Base-by-base conservation (phyloP, 371 early-diverging fungal genomes). In the Mortierella sp. region DNA sequence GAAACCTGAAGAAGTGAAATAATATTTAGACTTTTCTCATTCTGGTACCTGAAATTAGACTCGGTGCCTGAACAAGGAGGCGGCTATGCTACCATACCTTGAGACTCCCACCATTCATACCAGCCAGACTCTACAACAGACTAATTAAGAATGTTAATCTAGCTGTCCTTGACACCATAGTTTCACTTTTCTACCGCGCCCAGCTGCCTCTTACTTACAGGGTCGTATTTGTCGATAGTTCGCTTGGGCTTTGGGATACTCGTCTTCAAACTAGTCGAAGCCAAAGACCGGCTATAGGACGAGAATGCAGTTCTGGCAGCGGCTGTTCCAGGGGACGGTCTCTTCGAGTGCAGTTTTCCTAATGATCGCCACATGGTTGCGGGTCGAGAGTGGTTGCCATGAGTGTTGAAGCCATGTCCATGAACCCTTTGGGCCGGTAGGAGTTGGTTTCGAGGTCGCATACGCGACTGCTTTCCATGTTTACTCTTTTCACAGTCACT, bases 101-200 rank as follows among this genome's bases (percentile, higher is more conserved):
- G 88, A 1, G 84, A 66, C 55, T 91, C 88, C 93, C 93, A 93
- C 91, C 92, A 93, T 37, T 91, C 90, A 66, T 92, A 93, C 93
- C 92, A 92, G 8, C 92, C 93, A 55, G 88, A 83, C 71, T 93
- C 93, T 7, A 93, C 92, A 14, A 76, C 40, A 11, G 81, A 73
- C 88, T 88, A 74, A 26, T 34, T 2, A 31, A 16, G 1, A n/a
- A 13, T 9, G 34, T 29, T 29, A 44, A 19, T 34, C 34, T 19
- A 0, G 9, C 2, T 58, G 22, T 2, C 2, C 2, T 9, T 58
- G 19, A 19, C 0, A 34, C 34, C 19, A 31, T 1, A 19, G 6
- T 19, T 22, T 37, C 9, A 8, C 61, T 9, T 6, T 3, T 14
- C 14, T 55, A 16, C 2, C 2, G 1, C 22, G 31, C 4, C 55